Evolutionary conservation across 768 basidiomycete genomes (phyloP).

Genomic region (Tulasnella calospora): DNA sequence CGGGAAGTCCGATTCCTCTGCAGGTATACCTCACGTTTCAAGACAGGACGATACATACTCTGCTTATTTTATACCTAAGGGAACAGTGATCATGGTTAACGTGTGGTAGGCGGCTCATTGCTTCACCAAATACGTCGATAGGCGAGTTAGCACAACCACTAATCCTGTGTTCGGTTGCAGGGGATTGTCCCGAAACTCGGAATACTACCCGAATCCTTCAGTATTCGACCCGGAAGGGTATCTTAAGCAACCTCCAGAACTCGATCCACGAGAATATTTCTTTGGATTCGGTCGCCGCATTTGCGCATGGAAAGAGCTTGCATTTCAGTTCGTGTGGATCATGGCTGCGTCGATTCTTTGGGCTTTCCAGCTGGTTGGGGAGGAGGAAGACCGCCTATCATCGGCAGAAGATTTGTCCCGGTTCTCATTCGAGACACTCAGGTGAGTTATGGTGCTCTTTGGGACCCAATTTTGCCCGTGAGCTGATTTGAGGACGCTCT

Average conservation of each 20-base stretch:
- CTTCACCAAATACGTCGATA: neutral
- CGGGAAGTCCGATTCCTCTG: neutral
- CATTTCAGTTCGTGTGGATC: neutral
- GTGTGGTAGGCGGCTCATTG: neutral
- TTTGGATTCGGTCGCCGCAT: conserved; percentile 18
- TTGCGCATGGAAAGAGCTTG: conserved; percentile 11
- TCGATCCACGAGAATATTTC: neutral
- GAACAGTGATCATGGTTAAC: neutral
- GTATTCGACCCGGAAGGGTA: conserved; percentile 19
- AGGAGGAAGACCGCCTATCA: neutral
- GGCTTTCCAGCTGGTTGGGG: neutral
- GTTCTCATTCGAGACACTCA: neutral
- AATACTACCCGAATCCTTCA: conserved; percentile 11
- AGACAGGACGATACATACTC: neutral
- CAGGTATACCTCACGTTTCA: neutral
- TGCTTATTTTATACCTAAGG: neutral
- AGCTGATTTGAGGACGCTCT: neutral
- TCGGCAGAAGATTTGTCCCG: neutral
- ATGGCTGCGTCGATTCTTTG: neutral
- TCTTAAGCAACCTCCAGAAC: neutral
- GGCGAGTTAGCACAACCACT: neutral
- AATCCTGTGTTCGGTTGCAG: neutral
- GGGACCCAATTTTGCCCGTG: neutral
- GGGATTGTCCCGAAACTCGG: conserved; percentile 13
- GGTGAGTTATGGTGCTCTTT: neutral